Percentiles rank a stretch among this genome's conserved stretches.
Conservation (phyloP, 768 basidiomycete species). For the Mrakia hoshinonis region DNA sequence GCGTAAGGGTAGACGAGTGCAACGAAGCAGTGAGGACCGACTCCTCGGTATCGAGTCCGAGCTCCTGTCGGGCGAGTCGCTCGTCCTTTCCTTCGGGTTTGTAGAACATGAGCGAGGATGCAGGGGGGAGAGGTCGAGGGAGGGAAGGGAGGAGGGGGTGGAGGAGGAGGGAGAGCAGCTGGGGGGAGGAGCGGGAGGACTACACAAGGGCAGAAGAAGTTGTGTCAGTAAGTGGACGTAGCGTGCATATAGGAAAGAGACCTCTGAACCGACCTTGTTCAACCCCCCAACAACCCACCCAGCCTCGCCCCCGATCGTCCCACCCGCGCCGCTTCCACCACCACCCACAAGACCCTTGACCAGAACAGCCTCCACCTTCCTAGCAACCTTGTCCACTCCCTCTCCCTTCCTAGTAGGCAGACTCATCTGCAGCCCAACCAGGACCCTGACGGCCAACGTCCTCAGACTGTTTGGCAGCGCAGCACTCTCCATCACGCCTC, state of each 20-base stretch:
- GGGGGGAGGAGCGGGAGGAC: not conserved
- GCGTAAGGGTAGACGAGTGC: not conserved
- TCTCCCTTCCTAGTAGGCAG: slow-evolving; percentile 9
- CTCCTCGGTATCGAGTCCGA: slow-evolving; percentile 41
- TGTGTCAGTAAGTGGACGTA: not conserved
- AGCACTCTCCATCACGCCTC: not conserved
- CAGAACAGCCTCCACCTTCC: slow-evolving; percentile 8
- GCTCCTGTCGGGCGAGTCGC: slow-evolving; percentile 44
- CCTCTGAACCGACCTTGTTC: not conserved
- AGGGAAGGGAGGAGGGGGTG: slow-evolving; percentile 74
- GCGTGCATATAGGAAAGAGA: not conserved
- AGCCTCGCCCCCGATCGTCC: slow-evolving; percentile 19
- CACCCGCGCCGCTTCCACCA: slow-evolving; percentile 2
- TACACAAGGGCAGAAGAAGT: not conserved
- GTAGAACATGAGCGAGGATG: slow-evolving; percentile 56
- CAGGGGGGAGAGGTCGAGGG: slow-evolving; percentile 56
- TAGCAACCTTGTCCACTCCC: not conserved
- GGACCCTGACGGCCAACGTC: slow-evolving; percentile 20
- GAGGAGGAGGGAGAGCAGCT: slow-evolving; percentile 45
- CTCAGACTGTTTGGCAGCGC: slow-evolving; percentile 7
- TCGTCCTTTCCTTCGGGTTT: slow-evolving; percentile 62
- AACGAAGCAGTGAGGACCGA: not conserved
- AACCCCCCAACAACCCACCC: slow-evolving; percentile 22
- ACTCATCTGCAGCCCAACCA: slow-evolving; percentile 4
- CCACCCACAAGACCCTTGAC: not conserved